Base-by-base conservation (phyloP, 2,329 filamentous ascomycete genomes). In the Diaporthe destruens region DNA sequence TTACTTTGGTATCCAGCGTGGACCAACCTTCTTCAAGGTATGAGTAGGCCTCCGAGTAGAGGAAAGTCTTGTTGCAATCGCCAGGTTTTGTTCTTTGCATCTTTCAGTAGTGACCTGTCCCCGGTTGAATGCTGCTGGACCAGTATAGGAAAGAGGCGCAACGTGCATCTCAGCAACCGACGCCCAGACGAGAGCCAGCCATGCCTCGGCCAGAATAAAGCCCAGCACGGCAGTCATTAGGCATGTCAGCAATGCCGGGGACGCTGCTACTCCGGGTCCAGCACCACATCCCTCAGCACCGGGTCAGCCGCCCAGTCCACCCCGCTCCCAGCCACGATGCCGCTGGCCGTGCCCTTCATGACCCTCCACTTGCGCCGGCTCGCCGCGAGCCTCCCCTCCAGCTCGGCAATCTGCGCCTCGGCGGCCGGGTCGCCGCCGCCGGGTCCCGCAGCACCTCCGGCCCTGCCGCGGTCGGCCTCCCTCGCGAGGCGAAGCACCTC, bases 271-370 rank as follows among this genome's bases (percentile, higher is more conserved):
- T 92, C 90, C 14, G 86, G 83, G 78, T 94, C 94, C 74, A 97
- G 85, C 34, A 97, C 94, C 74, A 96, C 85, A 66, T 90, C 88
- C 72, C 89, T 86, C 74, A 97, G 83, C 73, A 85, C 86, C 67
- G 90, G 87, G 81, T 97, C 91, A 53, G 88, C 85, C 16, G 90
- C 90, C 94, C 94, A 97, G 78, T 97, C 91, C 69, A 96, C 86
- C 59, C 94, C 94, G 80, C 94, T 97, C 3, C 93, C 94, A 6
- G 90, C 93, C 59, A 97, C 88, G 71, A 95, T 87, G 23, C 92
- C 94, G 78, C 92, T 93, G n/a, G 93, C 87, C 54, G 94, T 89
- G 32, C 90, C 93, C 83, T 96, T 96, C 81, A 96, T 89, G 25
- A 92, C 90, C 77, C 90, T 90, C 91, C 91, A 94, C 78, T 88